phyloP scores from a whole-genome alignment of 2,329 filamentous ascomycete species.

The Coniochaeta ligniaria region DNA sequence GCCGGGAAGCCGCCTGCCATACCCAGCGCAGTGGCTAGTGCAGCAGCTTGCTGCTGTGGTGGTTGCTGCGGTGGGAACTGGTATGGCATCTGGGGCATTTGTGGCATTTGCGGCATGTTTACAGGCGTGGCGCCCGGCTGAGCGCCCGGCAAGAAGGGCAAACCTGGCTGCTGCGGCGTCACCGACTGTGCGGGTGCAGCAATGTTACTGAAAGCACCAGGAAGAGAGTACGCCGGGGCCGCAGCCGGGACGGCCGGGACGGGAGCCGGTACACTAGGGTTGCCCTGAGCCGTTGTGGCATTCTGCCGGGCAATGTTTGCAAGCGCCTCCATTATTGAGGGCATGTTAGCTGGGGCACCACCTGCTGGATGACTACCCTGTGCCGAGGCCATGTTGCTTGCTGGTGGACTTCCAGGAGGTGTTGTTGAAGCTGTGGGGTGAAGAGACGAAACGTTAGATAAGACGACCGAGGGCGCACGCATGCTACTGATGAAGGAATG shows the following conservation, averaged over 20 bases:
- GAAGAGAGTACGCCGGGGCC: slow-evolving; percentile 18
- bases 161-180: slow-evolving; percentile 10
- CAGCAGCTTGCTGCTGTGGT: slow-evolving; percentile 15
- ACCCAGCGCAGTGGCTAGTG: slow-evolving; percentile 18
- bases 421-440: slow-evolving; percentile 62
- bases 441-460: slow-evolving; percentile 29
- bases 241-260: slow-evolving; percentile 24
- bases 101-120: slow-evolving; percentile 38
- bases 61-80: slow-evolving; percentile 24
- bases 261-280: slow-evolving; percentile 32
- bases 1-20: slow-evolving; percentile 28
- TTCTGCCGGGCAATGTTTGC: slow-evolving; percentile 77
- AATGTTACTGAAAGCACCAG: slow-evolving; percentile 16
- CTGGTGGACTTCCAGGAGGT: slow-evolving; percentile 55
- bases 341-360: slow-evolving; percentile 33
- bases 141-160: slow-evolving; percentile 25
- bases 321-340: slow-evolving; percentile 64
- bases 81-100: slow-evolving; percentile 14
- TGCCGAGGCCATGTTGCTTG: slow-evolving; percentile 30
- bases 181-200: slow-evolving; percentile 11
- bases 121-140: slow-evolving; percentile 47
- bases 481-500: not conserved
- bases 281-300: slow-evolving; percentile 38
- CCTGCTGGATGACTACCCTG: slow-evolving; percentile 25
- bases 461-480: slow-evolving; percentile 4